A percentile compares a stretch with the other conserved stretches of the same genome.
These are phyloP conservation scores for Papiliotrema fonsecae DNA, from an alignment of 1,284 basidiomycete genomes.

Conservation along the genomic window DNA sequence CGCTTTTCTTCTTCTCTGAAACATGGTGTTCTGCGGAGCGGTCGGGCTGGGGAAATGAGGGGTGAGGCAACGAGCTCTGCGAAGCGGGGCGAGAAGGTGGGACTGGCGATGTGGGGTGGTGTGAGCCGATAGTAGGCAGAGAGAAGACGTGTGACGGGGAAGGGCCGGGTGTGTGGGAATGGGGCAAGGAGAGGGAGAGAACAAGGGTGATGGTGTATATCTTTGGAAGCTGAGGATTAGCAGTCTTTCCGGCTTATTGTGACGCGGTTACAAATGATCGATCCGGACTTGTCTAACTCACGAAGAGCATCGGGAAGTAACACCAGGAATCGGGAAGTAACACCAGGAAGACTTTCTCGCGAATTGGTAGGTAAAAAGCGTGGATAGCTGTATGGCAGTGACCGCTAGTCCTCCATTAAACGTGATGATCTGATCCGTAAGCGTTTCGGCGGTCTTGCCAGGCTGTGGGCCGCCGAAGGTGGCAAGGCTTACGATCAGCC, in stretches of 20 bases:
- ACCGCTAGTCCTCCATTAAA: slow-evolving; percentile 26
- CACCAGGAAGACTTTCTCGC: slow-evolving; percentile 10
- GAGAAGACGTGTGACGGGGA: slow-evolving; percentile 15
- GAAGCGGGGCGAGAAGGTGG: neutral
- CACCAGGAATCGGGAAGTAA: slow-evolving; percentile 25
- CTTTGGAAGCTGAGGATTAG: slow-evolving; percentile 19
- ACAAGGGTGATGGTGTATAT: slow-evolving; percentile 30
- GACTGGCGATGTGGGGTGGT: neutral
- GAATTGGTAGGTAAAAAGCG: slow-evolving; percentile 18
- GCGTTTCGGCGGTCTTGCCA: too few relatives aligned
- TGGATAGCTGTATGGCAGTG: slow-evolving; percentile 15
- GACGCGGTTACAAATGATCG: neutral
- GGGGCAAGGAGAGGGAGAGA: slow-evolving; percentile 25
- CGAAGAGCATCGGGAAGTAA: slow-evolving; percentile 25
- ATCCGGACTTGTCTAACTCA: too few relatives aligned
- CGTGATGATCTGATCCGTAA: slow-evolving; percentile 18
- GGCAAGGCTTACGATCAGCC: neutral
- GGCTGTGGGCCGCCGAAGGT: neutral
- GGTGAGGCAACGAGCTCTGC: neutral
- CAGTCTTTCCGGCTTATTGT: neutral
- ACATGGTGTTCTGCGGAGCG: neutral
- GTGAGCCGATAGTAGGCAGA: slow-evolving; percentile 11
- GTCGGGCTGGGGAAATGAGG: neutral
- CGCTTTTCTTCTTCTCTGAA: neutral
- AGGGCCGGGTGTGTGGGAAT: neutral